phyloP scores from a whole-genome alignment of 1,284 basidiomycete genomes.

The Jaminaea rosea region DNA sequence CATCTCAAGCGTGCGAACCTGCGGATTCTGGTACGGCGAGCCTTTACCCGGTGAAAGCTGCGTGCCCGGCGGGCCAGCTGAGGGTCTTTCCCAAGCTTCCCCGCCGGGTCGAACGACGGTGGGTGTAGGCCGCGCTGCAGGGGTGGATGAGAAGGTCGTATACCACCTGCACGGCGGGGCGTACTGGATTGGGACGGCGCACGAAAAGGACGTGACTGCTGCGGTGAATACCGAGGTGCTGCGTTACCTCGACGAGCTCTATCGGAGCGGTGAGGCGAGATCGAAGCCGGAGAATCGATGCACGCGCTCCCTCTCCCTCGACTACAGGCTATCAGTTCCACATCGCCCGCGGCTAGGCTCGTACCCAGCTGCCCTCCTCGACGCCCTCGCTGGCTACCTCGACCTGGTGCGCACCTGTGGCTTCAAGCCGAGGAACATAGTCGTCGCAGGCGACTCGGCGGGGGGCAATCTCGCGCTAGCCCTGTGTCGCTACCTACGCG shows the following conservation, averaged over 20 bases:
- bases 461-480: constrained; percentile 63
- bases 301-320: constrained; percentile 33
- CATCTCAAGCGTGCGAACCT: constrained; percentile 16
- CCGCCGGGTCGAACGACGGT: too few relatives aligned
- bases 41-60: background rate
- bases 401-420: constrained; percentile 31
- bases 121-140: constrained; percentile 20
- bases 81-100: too few relatives aligned
- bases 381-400: constrained; percentile 36
- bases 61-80: background rate
- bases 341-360: constrained; percentile 21
- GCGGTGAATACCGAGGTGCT: constrained; percentile 30
- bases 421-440: constrained; percentile 52
- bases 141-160: constrained; percentile 29
- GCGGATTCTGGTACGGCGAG: constrained; percentile 38
- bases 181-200: constrained; percentile 40
- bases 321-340: constrained; percentile 37
- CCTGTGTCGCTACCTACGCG: constrained; percentile 45
- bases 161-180: constrained; percentile 40
- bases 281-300: background rate
- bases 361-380: constrained; percentile 37
- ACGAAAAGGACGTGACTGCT: constrained; percentile 30
- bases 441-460: constrained; percentile 62
- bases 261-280: background rate
- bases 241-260: constrained; percentile 11